Evolutionary conservation across 257 asterid species (phyloP), one percentile per base, ranked within the genome.

Genomic region (Solanum sparsipilum): DNA sequence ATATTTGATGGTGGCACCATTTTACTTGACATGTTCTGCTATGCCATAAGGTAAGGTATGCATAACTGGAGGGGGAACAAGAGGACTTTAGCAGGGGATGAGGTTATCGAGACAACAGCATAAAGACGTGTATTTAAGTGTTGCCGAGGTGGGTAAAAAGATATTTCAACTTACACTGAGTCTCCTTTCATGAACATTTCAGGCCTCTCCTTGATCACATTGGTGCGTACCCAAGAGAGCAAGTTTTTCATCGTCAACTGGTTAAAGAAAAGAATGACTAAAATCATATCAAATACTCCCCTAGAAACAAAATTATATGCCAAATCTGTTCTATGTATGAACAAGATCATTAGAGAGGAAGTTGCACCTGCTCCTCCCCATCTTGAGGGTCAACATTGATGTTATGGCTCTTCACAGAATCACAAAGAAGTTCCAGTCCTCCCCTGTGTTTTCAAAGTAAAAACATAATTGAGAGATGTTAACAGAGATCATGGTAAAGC

Each of bases 141-240:
- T 27, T 16, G 68, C 39, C 0, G 5, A 29, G 18, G 5, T 46
- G 39, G 68, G 39, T 4, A 27, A 46, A 81, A 46, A 29, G 39
- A 16, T 81, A 65, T 10, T 63, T 10, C 84, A 39, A 93, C 99
- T 95, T 89, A 97, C 99, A 97, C 99, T 1, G 98, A 92, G 60
- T 96, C 99, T 78, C 98, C 99, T 93, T 97, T 96, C 96, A 97
- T 93, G 84, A 97, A 97, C 99, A 97, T 97, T 92, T 97, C 99
- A 11, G 98, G 98, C 87, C 99, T 94, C 94, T 97, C 99, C 92
- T 97, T 95, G 87, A 97, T 95, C 95, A 97, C 90, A 91, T 96
- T 96, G 90, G 94, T 87, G 87, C 95, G 92, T 56, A 94, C 98
- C 99, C 99, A 97, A 65, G 96, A 86, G 84, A 97, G 99, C 93